These are phyloP conservation scores for Ogataea neopini DNA, from an alignment of 805 yeast species.

Conservation along the genomic window DNA sequence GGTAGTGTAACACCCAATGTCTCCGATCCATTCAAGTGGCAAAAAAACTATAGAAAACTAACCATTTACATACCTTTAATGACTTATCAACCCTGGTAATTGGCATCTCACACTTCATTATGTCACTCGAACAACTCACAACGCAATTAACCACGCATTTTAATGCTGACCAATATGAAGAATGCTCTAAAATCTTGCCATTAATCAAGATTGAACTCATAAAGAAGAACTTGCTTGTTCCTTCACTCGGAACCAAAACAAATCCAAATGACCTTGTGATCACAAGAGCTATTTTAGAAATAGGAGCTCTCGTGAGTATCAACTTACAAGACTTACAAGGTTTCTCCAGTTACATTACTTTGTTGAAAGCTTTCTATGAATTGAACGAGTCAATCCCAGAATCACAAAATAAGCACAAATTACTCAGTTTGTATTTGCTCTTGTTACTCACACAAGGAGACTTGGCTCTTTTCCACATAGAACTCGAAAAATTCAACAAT, in stretches of 20 bases:
- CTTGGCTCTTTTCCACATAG: conserved; percentile 86
- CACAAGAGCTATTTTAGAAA: conserved; percentile 80
- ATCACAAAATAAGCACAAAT: conserved; percentile 66
- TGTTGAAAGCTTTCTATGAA: conserved; percentile 76
- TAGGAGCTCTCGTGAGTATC: conserved; percentile 82
- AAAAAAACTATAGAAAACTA: background rate
- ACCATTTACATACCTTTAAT: background rate
- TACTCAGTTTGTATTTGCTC: conserved; percentile 74
- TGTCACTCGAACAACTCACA: conserved; percentile 70
- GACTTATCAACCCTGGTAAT: background rate
- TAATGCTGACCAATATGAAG: conserved; percentile 57
- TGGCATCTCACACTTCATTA: conserved; percentile 19
- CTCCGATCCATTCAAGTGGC: background rate
- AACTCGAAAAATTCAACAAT: conserved; percentile 70
- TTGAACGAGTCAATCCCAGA: conserved; percentile 28
- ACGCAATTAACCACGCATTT: conserved; percentile 67
- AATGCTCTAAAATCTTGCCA: conserved; percentile 63
- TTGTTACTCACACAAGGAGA: conserved; percentile 79
- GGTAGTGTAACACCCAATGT: too few relatives aligned
- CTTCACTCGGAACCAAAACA: conserved; percentile 43
- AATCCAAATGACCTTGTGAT: conserved; percentile 69
- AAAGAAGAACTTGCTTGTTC: conserved; percentile 74
- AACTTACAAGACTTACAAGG: conserved; percentile 58
- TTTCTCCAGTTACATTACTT: conserved; percentile 73
- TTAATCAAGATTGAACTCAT: conserved; percentile 78